Conservation (phyloP, 2,329 filamentous ascomycete genomes). For the Colletotrichum chrysophilum region DNA sequence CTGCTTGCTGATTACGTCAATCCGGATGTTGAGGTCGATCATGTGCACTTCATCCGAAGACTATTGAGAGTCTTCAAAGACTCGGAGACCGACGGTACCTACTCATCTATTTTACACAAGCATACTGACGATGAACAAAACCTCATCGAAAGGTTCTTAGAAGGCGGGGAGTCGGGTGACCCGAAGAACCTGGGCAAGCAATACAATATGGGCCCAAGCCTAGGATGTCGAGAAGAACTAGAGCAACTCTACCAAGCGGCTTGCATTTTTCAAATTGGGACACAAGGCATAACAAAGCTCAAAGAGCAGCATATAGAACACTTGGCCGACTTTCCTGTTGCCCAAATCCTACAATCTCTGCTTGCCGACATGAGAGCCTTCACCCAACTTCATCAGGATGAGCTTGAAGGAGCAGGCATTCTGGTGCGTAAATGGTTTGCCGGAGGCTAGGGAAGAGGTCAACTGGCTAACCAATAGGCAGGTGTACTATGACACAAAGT, state of each 20-base stretch:
- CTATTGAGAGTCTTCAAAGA: slow-evolving; percentile 21
- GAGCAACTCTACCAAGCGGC: neutral
- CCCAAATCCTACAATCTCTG: neutral
- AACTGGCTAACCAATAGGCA: slow-evolving; percentile 2
- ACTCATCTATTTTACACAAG: slow-evolving; percentile 1
- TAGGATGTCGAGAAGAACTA: slow-evolving; percentile 20
- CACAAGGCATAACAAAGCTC: neutral
- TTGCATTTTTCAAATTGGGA: neutral
- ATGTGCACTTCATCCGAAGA: slow-evolving; percentile 12
- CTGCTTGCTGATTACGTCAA: slow-evolving; percentile 20
- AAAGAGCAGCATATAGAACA: neutral
- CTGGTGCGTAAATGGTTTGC: neutral
- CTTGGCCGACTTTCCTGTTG: neutral
- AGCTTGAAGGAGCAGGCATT: neutral
- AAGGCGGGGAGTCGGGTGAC: neutral
- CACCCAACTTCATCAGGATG: neutral
- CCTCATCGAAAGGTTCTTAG: slow-evolving; percentile 11
- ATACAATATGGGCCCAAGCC: slow-evolving; percentile 4
- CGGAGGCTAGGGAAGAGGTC: neutral
- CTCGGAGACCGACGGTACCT: slow-evolving; percentile 10
- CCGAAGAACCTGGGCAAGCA: neutral
- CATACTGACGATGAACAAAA: slow-evolving; percentile 9
- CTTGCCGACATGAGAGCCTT: neutral
- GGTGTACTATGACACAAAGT: slow-evolving; percentile 35
- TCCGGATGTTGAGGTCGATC: neutral